These are phyloP conservation scores for Eucalyptus tenuipes DNA, from an alignment of 345 rosid genomes.

Conservation along the genomic window DNA sequence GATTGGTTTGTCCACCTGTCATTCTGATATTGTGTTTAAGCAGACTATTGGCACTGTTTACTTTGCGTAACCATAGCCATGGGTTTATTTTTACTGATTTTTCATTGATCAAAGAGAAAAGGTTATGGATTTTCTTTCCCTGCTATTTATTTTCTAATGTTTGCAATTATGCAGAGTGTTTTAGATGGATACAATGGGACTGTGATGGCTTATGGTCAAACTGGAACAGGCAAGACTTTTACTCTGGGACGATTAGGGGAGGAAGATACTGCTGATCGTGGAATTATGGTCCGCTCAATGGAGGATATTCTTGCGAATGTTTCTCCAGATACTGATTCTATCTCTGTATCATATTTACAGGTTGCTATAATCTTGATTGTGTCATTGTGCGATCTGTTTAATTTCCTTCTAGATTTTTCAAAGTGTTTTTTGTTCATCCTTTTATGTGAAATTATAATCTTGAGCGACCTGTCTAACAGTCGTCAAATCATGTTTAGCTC, in stretches of 20 bases:
- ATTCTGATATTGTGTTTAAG: not conserved
- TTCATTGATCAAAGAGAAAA: not conserved
- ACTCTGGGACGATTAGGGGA: slow-evolving; percentile 90
- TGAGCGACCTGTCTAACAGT: not conserved
- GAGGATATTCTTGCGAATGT: slow-evolving; percentile 75
- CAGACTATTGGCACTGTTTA: not conserved
- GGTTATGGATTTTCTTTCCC: not conserved
- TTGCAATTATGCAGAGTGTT: slow-evolving; percentile 53
- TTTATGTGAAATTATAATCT: not conserved
- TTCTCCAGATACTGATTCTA: slow-evolving; percentile 65
- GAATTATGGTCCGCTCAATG: slow-evolving; percentile 98
- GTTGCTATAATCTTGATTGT: slow-evolving; percentile 8
- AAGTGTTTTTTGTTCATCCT: not conserved
- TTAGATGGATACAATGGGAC: slow-evolving; percentile 98
- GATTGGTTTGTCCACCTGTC: not conserved
- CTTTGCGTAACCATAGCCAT: not conserved
- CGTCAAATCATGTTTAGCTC: slow-evolving; percentile 31
- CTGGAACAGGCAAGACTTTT: slow-evolving; percentile 97
- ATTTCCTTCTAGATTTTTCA: not conserved
- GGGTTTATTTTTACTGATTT: not conserved
- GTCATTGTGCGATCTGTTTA: not conserved
- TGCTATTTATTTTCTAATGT: not conserved
- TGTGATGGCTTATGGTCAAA: slow-evolving; percentile 99
- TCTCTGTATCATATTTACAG: slow-evolving; percentile 89
- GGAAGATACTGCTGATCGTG: slow-evolving; percentile 90